Evolutionary conservation across 2,329 filamentous ascomycete genomes (phyloP).

Genomic region (Paecilomyces dactylethromorphus): DNA sequence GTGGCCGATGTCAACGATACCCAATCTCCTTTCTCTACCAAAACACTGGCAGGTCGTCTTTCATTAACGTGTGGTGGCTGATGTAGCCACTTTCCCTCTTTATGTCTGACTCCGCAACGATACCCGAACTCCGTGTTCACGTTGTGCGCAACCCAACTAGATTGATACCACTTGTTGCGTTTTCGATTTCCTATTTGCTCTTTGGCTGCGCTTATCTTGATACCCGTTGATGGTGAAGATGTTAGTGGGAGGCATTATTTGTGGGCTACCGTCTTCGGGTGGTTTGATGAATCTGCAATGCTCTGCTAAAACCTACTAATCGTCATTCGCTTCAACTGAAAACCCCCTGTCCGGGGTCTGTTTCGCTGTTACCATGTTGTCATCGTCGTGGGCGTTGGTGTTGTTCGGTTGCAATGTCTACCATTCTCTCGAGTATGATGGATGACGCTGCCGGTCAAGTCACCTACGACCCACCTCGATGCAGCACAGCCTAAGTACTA

Average conservation of each 20-base stretch:
- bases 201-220: constrained; percentile 19
- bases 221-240: constrained; percentile 22
- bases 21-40: constrained; percentile 7
- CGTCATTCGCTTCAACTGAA: no score
- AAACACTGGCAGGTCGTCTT: background rate
- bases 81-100: constrained; percentile 22
- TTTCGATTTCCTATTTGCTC: constrained; percentile 18
- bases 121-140: constrained; percentile 18
- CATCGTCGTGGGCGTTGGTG: background rate
- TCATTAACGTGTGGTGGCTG: constrained; percentile 6
- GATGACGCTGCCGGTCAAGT: background rate
- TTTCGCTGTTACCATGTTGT: no score
- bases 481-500: background rate
- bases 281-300: no score
- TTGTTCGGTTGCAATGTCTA: background rate
- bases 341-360: no score
- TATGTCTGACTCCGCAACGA: constrained; percentile 25
- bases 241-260: background rate
- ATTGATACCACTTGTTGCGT: constrained; percentile 31
- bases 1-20: constrained; percentile 24
- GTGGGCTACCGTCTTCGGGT: background rate
- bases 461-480: background rate
- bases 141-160: constrained; percentile 23
- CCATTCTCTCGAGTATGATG: background rate
- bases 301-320: no score